Conservation (phyloP, 2,329 filamentous ascomycete species). For the Lecanicillium sp. region DNA sequence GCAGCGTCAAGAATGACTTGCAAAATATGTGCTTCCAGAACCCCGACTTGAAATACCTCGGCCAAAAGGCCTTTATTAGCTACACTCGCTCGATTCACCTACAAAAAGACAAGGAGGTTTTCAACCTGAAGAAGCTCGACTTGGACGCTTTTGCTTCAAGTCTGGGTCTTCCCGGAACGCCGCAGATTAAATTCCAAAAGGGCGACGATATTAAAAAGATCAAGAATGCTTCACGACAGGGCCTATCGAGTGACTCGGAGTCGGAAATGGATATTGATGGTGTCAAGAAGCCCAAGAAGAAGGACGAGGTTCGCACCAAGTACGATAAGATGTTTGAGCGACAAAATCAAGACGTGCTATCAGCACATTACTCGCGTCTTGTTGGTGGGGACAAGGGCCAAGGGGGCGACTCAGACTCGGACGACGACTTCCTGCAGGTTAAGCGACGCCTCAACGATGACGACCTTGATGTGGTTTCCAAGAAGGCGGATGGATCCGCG, state of each 20-base stretch:
- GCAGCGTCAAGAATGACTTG: slow-evolving; percentile 73
- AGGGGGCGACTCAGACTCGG: slow-evolving; percentile 50
- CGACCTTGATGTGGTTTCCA: slow-evolving; percentile 47
- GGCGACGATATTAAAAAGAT: slow-evolving; percentile 78
- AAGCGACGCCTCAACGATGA: slow-evolving; percentile 78
- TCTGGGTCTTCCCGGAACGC: slow-evolving; percentile 81
- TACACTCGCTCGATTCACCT: slow-evolving; percentile 80
- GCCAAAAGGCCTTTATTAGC: slow-evolving; percentile 90
- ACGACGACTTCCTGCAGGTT: slow-evolving; percentile 77
- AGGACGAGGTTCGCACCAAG: slow-evolving; percentile 73
- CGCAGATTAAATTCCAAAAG: slow-evolving; percentile 88
- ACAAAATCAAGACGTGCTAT: slow-evolving; percentile 89
- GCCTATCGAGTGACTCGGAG: slow-evolving; percentile 55
- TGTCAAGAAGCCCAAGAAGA: slow-evolving; percentile 31
- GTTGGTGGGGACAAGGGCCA: slow-evolving; percentile 46
- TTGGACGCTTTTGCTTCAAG: slow-evolving; percentile 81
- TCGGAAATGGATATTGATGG: slow-evolving; percentile 46
- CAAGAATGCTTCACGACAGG: slow-evolving; percentile 75
- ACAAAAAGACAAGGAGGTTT: slow-evolving; percentile 87
- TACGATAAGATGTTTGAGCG: slow-evolving; percentile 98
- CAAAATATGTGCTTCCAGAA: slow-evolving; percentile 97
- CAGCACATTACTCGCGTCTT: slow-evolving; percentile 87
- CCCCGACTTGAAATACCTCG: slow-evolving; percentile 86
- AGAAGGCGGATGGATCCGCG: slow-evolving; percentile 31
- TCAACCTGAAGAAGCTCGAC: slow-evolving; percentile 74